phyloP scores from a whole-genome alignment of 495 filamentous ascomycete species.

The Umbilicaria muhlenbergii region DNA sequence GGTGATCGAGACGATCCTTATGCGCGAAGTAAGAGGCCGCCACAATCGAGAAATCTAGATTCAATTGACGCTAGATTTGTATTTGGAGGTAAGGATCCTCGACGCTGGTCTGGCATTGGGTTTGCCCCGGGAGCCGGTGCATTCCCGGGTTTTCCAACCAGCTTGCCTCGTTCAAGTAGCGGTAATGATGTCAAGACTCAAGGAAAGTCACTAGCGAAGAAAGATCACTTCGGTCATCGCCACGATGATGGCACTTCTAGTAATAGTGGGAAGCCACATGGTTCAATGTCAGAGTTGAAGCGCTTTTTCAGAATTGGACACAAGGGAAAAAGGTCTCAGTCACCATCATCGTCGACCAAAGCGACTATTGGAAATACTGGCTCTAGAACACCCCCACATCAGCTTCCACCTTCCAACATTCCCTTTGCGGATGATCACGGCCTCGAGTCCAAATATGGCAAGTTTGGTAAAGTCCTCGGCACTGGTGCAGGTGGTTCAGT shows the following conservation, averaged over 20 bases:
- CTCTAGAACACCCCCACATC: conserved; percentile 39
- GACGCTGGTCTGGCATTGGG: conserved; percentile 19
- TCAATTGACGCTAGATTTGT: conserved; percentile 73
- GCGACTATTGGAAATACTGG: conserved; percentile 21
- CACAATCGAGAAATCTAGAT: conserved; percentile 50
- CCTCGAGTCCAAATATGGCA: conserved; percentile 80
- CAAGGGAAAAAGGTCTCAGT: conserved; percentile 51
- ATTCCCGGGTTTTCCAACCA: background rate
- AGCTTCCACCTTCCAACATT: conserved; percentile 43
- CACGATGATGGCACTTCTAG: conserved; percentile 30
- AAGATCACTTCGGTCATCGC: conserved; percentile 26
- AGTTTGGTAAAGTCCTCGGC: conserved; percentile 82
- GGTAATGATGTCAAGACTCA: conserved; percentile 29
- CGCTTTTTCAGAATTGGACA: conserved; percentile 71
- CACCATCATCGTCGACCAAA: conserved; percentile 35
- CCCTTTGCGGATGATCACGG: conserved; percentile 94
- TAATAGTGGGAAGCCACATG: conserved; percentile 34
- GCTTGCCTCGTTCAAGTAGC: conserved; percentile 27
- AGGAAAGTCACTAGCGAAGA: conserved; percentile 33
- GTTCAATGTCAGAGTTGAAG: conserved; percentile 89
- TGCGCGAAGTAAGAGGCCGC: conserved; percentile 62
- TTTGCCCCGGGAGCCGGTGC: conserved; percentile 9
- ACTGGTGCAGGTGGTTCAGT: conserved; percentile 94
- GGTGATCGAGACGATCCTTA: conserved; percentile 83
- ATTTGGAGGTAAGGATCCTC: conserved; percentile 49